These are phyloP conservation scores for Castanospermum australe DNA, from an alignment of 306 rosid genomes.

Conservation along the genomic window DNA sequence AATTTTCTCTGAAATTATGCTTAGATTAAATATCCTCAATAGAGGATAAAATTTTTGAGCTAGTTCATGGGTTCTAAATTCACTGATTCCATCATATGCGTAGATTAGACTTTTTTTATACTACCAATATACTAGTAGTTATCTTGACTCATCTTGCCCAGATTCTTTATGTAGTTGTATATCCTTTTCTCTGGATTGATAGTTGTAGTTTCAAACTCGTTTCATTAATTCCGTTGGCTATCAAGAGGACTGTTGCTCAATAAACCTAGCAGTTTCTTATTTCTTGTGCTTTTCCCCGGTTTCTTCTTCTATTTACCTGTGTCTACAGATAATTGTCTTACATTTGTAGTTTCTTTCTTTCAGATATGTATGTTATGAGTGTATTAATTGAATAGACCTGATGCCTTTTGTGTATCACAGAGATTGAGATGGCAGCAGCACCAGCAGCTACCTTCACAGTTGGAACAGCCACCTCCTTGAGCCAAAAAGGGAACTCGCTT, in stretches of 20 bases:
- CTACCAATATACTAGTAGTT: background rate
- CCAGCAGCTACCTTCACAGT: conserved; percentile 60
- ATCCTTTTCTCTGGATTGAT: background rate
- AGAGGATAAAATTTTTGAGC: background rate
- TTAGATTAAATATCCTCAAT: background rate
- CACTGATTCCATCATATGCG: background rate
- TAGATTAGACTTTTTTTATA: background rate
- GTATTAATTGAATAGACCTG: background rate
- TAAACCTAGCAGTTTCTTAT: background rate
- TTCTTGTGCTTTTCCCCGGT: background rate
- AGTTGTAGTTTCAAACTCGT: background rate
- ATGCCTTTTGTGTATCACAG: conserved; percentile 29
- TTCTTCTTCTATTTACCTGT: background rate
- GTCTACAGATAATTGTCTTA: background rate
- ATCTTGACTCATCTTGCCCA: background rate
- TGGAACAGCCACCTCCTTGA: conserved; percentile 49
- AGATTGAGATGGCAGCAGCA: conserved; percentile 70
- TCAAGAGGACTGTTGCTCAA: background rate
- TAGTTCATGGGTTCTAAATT: background rate
- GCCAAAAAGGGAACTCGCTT: conserved; percentile 49
- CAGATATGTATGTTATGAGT: background rate
- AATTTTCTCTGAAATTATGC: background rate
- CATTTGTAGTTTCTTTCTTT: background rate
- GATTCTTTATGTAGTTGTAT: background rate
- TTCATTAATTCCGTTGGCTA: background rate